Evolutionary conservation across 805 yeast genomes (phyloP).

Genomic region (Cyberlindnera petersonii): DNA sequence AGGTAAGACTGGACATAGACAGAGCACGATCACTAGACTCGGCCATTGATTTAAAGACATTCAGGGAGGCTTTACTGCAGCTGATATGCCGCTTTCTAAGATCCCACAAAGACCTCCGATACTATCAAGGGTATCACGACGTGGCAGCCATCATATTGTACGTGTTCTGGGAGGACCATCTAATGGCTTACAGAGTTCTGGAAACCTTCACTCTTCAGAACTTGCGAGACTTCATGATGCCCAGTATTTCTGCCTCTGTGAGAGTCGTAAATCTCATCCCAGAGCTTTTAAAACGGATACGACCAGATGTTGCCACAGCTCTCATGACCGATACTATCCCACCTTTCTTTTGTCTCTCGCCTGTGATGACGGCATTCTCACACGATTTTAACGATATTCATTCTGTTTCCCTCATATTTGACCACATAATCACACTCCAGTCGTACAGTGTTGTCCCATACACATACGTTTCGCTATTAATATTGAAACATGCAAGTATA

Average conservation of each 20-base stretch:
- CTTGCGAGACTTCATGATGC: slow-evolving; percentile 83
- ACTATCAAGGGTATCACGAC: slow-evolving; percentile 95
- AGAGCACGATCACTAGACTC: slow-evolving; percentile 57
- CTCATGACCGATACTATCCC: slow-evolving; percentile 38
- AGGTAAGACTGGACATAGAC: slow-evolving; percentile 72
- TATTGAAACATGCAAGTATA: slow-evolving; percentile 42
- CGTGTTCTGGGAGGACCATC: slow-evolving; percentile 38
- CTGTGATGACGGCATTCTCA: slow-evolving; percentile 71
- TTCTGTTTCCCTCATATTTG: slow-evolving; percentile 62
- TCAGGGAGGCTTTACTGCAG: slow-evolving; percentile 26
- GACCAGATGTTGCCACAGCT: slow-evolving; percentile 37
- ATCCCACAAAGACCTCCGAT: slow-evolving; percentile 56
- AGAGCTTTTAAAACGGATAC: slow-evolving; percentile 47
- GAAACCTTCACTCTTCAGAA: slow-evolving; percentile 55
- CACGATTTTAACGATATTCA: slow-evolving; percentile 57
- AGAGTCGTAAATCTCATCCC: slow-evolving; percentile 67
- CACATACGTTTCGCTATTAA: slow-evolving; percentile 55
- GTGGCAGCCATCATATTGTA: slow-evolving; percentile 64
- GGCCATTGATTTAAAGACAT: slow-evolving; percentile 18
- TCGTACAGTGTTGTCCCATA: slow-evolving; percentile 54
- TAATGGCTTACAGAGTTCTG: slow-evolving; percentile 33
- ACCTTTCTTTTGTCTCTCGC: slow-evolving; percentile 70
- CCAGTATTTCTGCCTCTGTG: slow-evolving; percentile 60
- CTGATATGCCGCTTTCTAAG: slow-evolving; percentile 55
- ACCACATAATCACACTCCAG: slow-evolving; percentile 53